phyloP scores from a whole-genome alignment of 495 filamentous ascomycete species.

The Peziza echinospora region DNA sequence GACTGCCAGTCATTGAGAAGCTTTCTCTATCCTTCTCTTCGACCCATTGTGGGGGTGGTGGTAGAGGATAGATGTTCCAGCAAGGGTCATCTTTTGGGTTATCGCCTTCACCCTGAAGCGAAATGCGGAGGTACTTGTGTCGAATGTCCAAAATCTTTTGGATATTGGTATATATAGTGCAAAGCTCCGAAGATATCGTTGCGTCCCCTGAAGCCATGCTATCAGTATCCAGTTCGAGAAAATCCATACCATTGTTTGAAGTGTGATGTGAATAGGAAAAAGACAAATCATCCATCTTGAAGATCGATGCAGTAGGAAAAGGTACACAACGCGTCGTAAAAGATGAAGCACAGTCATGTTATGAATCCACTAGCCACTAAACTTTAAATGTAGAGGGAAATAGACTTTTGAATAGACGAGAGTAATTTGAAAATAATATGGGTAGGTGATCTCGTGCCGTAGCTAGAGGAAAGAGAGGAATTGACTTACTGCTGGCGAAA shows the following conservation, averaged over 20 bases:
- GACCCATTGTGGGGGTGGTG: conserved; percentile 77
- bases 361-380: too few relatives aligned
- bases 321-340: too few relatives aligned
- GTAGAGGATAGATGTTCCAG: conserved; percentile 80
- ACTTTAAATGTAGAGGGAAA: too few relatives aligned
- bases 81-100: conserved; percentile 68
- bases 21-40: conserved; percentile 28
- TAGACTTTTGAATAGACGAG: too few relatives aligned
- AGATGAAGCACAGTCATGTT: too few relatives aligned
- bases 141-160: conserved; percentile 64
- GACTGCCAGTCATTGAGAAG: conserved; percentile 1
- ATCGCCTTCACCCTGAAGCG: conserved; percentile 52
- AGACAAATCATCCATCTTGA: too few relatives aligned
- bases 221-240: too few relatives aligned
- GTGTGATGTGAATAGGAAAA: too few relatives aligned
- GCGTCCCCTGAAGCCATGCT: too few relatives aligned
- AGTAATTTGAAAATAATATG: conserved; percentile 3
- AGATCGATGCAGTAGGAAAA: too few relatives aligned
- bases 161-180: conserved; percentile 68
- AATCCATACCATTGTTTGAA: too few relatives aligned
- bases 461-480: neutral
- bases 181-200: conserved; percentile 58
- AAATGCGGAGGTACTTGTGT: conserved; percentile 73
- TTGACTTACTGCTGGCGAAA: neutral
- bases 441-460: neutral